A percentile compares a stretch with the other conserved stretches of the same genome.
These are phyloP conservation scores for Backusella luteola DNA, from an alignment of 192 early-diverging fungal genomes.

Conservation along the genomic window DNA sequence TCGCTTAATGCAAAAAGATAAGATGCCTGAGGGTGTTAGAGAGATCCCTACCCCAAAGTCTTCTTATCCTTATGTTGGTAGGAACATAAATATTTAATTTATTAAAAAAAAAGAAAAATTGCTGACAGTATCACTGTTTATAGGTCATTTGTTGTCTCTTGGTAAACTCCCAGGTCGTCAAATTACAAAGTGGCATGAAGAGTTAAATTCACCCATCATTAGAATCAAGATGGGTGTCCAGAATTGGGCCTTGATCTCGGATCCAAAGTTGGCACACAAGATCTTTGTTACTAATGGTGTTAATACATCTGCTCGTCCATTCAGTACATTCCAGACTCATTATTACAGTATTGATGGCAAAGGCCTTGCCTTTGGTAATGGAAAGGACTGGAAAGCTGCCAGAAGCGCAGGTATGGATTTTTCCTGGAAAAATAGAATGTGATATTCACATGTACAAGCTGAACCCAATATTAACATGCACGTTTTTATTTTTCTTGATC, in stretches of 20 bases:
- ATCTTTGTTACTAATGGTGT: conserved; percentile 11
- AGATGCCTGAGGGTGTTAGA: not conserved
- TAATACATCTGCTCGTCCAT: not conserved
- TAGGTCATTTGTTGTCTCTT: not conserved
- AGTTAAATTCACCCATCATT: conserved; percentile 3
- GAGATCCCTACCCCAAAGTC: conserved; percentile 5
- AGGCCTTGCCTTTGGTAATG: not conserved
- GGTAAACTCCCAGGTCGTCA: not conserved
- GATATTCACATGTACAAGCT: not conserved
- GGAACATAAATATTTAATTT: not conserved
- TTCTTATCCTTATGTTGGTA: conserved; percentile 17
- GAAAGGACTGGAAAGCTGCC: conserved; percentile 3
- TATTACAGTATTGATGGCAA: not conserved
- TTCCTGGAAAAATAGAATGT: not conserved
- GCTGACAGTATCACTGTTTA: not conserved
- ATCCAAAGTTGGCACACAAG: conserved; percentile 7
- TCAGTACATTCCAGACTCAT: not conserved
- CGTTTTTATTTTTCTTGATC: too few species aligned
- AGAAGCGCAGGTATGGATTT: not conserved
- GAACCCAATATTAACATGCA: not conserved
- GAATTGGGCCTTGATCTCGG: not conserved
- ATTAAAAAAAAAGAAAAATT: not conserved
- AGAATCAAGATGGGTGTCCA: conserved; percentile 11
- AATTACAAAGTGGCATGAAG: not conserved
- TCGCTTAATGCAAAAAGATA: not conserved